Conservation (phyloP, 1,139 yeast species). For the Protomyces macrosporus region DNA sequence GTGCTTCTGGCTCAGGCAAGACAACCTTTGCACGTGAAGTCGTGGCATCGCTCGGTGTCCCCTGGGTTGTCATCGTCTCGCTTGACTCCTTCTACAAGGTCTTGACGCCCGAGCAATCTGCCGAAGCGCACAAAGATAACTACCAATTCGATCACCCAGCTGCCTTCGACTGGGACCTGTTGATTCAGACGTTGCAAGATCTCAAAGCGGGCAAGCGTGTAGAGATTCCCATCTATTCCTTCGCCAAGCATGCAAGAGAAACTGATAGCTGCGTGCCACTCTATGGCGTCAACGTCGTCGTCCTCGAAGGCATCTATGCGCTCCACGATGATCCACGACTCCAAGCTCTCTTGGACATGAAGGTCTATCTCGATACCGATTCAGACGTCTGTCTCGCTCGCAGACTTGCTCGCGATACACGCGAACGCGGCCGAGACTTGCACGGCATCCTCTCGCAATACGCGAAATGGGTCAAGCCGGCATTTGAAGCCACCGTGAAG, state of each 20-base stretch:
- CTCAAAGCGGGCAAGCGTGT: conserved; percentile 57
- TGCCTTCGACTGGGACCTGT: conserved; percentile 61
- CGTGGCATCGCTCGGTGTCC: conserved; percentile 66
- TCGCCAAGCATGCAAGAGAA: conserved; percentile 55
- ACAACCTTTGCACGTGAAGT: conserved; percentile 85
- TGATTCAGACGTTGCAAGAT: conserved; percentile 57
- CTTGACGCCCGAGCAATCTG: conserved; percentile 54
- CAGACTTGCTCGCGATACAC: conserved; percentile 76
- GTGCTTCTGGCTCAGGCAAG: conserved; percentile 91
- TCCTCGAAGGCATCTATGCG: conserved; percentile 87
- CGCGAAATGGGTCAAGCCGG: conserved; percentile 87
- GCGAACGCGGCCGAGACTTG: conserved; percentile 64
- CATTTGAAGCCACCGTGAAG: conserved; percentile 67
- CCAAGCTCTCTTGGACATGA: conserved; percentile 71
- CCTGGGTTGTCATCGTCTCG: conserved; percentile 91
- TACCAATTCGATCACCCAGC: conserved; percentile 84
- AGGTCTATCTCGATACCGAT: conserved; percentile 82
- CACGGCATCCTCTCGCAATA: conserved; percentile 80
- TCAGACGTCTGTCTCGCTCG: conserved; percentile 86
- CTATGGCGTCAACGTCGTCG: conserved; percentile 93
- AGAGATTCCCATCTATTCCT: conserved; percentile 81
- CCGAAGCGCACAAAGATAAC: conserved; percentile 58
- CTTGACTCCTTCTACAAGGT: conserved; percentile 88
- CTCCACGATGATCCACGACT: conserved; percentile 60
- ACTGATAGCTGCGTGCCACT: conserved; percentile 57